These are phyloP conservation scores for Pseudocercospora musae DNA, from an alignment of 2,329 filamentous ascomycete species.

Conservation along the genomic window DNA sequence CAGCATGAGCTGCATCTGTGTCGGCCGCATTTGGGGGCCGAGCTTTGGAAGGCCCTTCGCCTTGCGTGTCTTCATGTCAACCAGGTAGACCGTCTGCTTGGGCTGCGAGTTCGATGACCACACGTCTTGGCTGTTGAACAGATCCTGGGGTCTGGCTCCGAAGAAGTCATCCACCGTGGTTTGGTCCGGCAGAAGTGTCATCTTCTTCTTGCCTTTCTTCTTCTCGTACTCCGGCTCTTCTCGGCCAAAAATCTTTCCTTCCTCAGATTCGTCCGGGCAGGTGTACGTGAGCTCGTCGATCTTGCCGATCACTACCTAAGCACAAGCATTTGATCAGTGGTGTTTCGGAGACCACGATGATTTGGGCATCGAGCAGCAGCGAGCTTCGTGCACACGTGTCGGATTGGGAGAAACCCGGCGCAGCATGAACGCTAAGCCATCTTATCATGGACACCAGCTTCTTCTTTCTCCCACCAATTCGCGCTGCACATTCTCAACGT, in stretches of 20 bases:
- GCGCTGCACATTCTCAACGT: background rate
- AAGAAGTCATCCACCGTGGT: conserved; percentile 34
- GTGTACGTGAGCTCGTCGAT: conserved; percentile 81
- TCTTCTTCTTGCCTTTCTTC: conserved; percentile 34
- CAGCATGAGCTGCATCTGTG: conserved; percentile 81
- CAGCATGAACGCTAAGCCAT: background rate
- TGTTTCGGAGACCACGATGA: background rate
- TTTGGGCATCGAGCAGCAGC: background rate
- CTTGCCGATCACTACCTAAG: conserved; percentile 71
- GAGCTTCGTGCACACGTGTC: background rate
- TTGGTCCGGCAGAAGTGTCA: conserved; percentile 34
- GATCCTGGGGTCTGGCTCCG: conserved; percentile 15
- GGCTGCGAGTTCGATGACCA: conserved; percentile 6
- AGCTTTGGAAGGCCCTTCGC: conserved; percentile 62
- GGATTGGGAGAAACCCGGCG: background rate
- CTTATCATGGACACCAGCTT: background rate
- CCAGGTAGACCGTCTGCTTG: conserved; percentile 60
- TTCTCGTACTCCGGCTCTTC: conserved; percentile 20
- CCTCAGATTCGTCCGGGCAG: conserved; percentile 69
- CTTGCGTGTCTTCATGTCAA: conserved; percentile 82
- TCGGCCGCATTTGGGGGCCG: conserved; percentile 65
- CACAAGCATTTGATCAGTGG: background rate
- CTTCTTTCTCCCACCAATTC: background rate
- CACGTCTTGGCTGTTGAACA: conserved; percentile 11
- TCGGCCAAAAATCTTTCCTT: conserved; percentile 54